Base-by-base conservation (phyloP, 129 eudicot genomes). In the Artemisia annua region DNA sequence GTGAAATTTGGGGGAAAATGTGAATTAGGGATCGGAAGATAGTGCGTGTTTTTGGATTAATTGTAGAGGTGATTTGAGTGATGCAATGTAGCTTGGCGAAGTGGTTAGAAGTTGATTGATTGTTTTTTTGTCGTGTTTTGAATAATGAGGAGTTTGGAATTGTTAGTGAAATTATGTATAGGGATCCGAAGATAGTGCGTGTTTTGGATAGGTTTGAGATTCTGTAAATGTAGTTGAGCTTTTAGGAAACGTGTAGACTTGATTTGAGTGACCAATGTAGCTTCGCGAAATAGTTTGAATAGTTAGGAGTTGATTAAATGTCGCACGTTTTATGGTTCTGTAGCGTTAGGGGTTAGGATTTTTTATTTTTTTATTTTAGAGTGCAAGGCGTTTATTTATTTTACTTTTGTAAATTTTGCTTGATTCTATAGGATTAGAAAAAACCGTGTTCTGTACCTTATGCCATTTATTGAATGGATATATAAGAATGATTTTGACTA, bases 221-320 rank as follows among this genome's bases (percentile, higher is more conserved):
- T 30, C 6, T 30, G 35, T 30, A 30, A 30, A 3, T 30, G 35
- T 30, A 30, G 35, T 30, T 30, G 35, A 30, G 35, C 35, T 4
- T 4, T 30, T 30, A 3, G 48, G 50, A 19, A 13, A 14, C 53
- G 5, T 52, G 59, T n/a, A 52, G 66, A 66, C 26, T 39, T 66
- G 48, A 56, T 66, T 64, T 56, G 55, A 74, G 24, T 19, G 18
- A 63, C 54, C 71, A 52, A 64, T 63, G 32, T 72, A 72, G 69
- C 57, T 52, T 64, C 14, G 54, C 48, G 63, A 65, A 65, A 19
- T 63, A 32, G 24, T 26, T 14, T 66, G 66, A 15, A 64, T 51
- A 8, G 71, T 35, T 54, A 48, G 57, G 65, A 65, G 19, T 32
- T 28, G 32, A 73, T 19, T 49, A 53, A 35, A 39, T 64, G 48